A percentile compares a stretch with the other conserved stretches of the same genome.
Evolutionary conservation across 2,329 filamentous ascomycete genomes (phyloP).

Genomic region (Monosporascus sp.): DNA sequence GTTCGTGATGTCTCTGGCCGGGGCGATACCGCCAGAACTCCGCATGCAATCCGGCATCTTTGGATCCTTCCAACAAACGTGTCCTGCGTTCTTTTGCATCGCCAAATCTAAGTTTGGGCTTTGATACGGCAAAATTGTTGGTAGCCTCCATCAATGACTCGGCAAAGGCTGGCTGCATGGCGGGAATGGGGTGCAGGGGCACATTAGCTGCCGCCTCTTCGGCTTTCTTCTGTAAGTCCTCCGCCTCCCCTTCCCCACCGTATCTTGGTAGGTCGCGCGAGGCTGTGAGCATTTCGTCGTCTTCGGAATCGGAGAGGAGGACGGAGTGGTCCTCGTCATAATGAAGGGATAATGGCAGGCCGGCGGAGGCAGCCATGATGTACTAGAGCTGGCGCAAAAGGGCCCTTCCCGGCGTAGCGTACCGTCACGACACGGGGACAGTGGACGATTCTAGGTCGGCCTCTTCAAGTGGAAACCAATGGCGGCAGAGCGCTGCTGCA

Average conservation of each 20-base stretch:
- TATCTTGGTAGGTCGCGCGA: conserved; percentile 12
- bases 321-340: conserved; percentile 25
- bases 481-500: neutral
- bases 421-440: neutral
- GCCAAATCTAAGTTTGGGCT: conserved; percentile 48
- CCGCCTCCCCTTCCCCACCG: conserved; percentile 12
- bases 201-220: conserved; percentile 29
- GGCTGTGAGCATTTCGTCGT: conserved; percentile 21
- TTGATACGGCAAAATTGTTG: conserved; percentile 36
- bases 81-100: conserved; percentile 60
- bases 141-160: conserved; percentile 74
- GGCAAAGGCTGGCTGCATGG: conserved; percentile 76
- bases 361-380: conserved; percentile 19
- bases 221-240: conserved; percentile 23
- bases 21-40: conserved; percentile 71
- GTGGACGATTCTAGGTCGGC: conserved; percentile 4
- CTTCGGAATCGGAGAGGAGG: conserved; percentile 25
- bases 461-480: neutral
- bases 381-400: conserved; percentile 6
- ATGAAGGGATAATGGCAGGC: conserved; percentile 21
- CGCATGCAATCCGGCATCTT: conserved; percentile 66
- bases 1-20: conserved; percentile 75
- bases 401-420: conserved; percentile 7
- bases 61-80: conserved; percentile 60
- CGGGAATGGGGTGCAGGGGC: conserved; percentile 62